These are phyloP conservation scores for Wickerhamiella azyma DNA, from an alignment of 805 yeast genomes.

Conservation along the genomic window DNA sequence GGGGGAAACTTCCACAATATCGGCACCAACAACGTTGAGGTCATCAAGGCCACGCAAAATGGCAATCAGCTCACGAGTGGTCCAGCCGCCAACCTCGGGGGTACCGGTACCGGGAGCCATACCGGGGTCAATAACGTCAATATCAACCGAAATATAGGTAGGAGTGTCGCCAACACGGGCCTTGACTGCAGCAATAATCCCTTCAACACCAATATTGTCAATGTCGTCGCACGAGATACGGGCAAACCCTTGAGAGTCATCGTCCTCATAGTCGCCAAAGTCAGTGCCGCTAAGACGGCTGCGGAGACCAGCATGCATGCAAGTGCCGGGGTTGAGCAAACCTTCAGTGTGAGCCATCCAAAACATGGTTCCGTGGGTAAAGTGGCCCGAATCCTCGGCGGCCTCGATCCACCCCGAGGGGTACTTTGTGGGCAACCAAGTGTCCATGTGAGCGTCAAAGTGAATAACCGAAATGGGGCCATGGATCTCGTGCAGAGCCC, in stretches of 20 bases:
- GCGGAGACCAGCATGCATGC: constrained; percentile 65
- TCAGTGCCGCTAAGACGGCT: constrained; percentile 53
- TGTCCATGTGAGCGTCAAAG: constrained; percentile 76
- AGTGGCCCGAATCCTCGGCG: constrained; percentile 40
- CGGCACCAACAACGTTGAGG: constrained; percentile 56
- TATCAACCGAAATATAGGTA: constrained; percentile 66
- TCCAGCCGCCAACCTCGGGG: constrained; percentile 63
- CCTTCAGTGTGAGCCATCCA: constrained; percentile 72
- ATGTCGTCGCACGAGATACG: constrained; percentile 63
- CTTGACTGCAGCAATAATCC: constrained; percentile 42
- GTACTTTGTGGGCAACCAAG: constrained; percentile 69
- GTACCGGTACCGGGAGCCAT: constrained; percentile 73
- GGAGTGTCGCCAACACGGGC: constrained; percentile 50
- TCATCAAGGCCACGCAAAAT: constrained; percentile 48
- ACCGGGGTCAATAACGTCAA: constrained; percentile 58
- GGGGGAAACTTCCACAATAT: constrained; percentile 61
- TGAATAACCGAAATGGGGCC: constrained; percentile 65
- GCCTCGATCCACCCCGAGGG: constrained; percentile 49
- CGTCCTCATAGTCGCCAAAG: constrained; percentile 52
- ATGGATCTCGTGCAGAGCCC: constrained; percentile 46
- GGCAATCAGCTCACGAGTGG: constrained; percentile 47
- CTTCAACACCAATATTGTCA: constrained; percentile 48
- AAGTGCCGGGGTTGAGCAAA: constrained; percentile 37
- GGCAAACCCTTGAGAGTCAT: constrained; percentile 51
- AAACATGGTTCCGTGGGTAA: constrained; percentile 77